Conservation (phyloP, 768 basidiomycete species). For the Sarcodon sp. region DNA sequence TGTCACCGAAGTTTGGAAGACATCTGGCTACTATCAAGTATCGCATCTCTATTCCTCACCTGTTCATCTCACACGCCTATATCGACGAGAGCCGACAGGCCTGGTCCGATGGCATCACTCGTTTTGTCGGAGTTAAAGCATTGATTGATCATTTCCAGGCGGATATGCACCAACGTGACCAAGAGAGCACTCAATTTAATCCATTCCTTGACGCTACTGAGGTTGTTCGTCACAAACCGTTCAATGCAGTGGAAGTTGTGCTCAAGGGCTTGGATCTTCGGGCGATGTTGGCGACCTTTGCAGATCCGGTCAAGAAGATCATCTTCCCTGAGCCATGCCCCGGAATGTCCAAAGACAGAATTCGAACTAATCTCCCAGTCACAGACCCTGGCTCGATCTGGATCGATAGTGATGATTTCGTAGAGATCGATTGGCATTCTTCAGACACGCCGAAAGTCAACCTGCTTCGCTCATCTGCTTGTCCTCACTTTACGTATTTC, state of each 20-base stretch:
- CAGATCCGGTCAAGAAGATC: conserved; percentile 52
- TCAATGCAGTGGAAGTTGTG: conserved; percentile 80
- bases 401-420: conserved; percentile 73
- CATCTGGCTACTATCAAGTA: conserved; percentile 91
- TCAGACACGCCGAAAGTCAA: conserved; percentile 44
- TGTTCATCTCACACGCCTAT: conserved; percentile 83
- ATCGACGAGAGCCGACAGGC: conserved; percentile 69
- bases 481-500: conserved; percentile 77
- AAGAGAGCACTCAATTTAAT: conserved; percentile 58
- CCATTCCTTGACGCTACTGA: conserved; percentile 43
- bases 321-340: conserved; percentile 35
- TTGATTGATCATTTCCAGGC: conserved; percentile 71
- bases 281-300: conserved; percentile 66
- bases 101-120: conserved; percentile 69
- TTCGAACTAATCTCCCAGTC: conserved; percentile 28
- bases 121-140: conserved; percentile 79
- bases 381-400: conserved; percentile 41
- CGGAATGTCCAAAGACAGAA: conserved; percentile 35
- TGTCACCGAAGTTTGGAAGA: conserved; percentile 79
- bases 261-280: conserved; percentile 67
- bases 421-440: conserved; percentile 62
- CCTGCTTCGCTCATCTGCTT: conserved; percentile 58
- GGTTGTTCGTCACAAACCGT: conserved; percentile 61
- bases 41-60: conserved; percentile 57
- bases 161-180: conserved; percentile 86